These are phyloP conservation scores for Crithidia bombi DNA, from an alignment of 208 protist genomes.

Conservation along the genomic window DNA sequence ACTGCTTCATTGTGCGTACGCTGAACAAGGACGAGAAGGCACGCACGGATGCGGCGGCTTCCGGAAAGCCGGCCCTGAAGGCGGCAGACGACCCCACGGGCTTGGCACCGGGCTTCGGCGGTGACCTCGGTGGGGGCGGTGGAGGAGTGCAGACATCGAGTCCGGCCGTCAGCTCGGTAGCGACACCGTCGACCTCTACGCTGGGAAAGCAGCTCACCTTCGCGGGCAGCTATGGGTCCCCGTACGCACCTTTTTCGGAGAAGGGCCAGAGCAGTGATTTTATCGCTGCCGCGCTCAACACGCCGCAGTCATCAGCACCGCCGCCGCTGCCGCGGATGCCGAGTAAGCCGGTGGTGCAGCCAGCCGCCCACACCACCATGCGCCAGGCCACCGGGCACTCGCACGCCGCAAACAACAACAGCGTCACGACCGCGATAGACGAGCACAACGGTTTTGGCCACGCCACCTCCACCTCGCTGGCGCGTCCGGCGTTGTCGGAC, in stretches of 20 bases:
- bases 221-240: not conserved
- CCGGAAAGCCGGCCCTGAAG: not conserved
- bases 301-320: not conserved
- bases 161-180: not conserved
- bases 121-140: constrained; percentile 7
- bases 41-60: constrained; percentile 1
- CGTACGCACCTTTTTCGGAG: not conserved
- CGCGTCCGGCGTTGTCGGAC: not conserved
- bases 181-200: not conserved
- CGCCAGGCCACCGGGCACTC: constrained; percentile 7
- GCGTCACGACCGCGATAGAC: constrained; percentile 3
- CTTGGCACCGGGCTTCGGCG: constrained; percentile 1
- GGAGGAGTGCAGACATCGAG: not conserved
- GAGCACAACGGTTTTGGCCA: constrained; percentile 9
- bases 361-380: not conserved
- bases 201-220: not conserved
- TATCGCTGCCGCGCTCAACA: not conserved
- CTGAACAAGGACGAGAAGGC: constrained; percentile 30
- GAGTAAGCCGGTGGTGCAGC: not conserved
- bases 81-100: constrained; percentile 4
- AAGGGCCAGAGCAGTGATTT: not conserved
- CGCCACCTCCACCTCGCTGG: not conserved
- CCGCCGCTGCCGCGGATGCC: not conserved
- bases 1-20: constrained; percentile 51
- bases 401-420: constrained; percentile 7